Evolutionary conservation across 805 yeast genomes (phyloP).

Genomic region (Saturnispora besseyi): DNA sequence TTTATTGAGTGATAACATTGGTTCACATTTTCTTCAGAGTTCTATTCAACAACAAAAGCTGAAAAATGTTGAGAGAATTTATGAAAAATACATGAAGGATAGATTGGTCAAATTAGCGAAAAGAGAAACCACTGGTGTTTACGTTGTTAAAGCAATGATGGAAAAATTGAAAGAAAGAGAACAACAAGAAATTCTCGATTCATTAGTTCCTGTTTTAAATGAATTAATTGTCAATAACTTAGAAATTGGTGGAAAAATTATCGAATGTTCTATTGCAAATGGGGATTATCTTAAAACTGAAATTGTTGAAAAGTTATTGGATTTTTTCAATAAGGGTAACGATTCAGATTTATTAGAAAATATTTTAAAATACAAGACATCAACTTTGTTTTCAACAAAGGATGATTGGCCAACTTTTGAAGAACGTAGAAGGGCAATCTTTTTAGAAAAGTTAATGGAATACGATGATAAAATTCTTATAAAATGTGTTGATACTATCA

Average conservation of each 20-base stretch:
- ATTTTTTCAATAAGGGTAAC: conserved; percentile 31
- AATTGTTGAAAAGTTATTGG: conserved; percentile 41
- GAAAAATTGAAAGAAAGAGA: conserved; percentile 55
- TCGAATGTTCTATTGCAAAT: conserved; percentile 55
- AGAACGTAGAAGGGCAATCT: conserved; percentile 70
- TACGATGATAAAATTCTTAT: conserved; percentile 55
- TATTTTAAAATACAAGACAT: conserved; percentile 50
- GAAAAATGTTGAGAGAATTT: conserved; percentile 63
- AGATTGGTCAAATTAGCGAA: conserved; percentile 65
- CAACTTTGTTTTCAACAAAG: conserved; percentile 72
- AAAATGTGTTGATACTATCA: conserved; percentile 49
- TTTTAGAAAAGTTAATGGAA: conserved; percentile 62
- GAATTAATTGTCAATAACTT: conserved; percentile 55
- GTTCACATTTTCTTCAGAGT: conserved; percentile 82
- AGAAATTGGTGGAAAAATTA: conserved; percentile 57
- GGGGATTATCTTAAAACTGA: conserved; percentile 52
- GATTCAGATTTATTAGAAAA: conserved; percentile 53
- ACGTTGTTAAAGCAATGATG: conserved; percentile 64
- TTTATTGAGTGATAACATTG: conserved; percentile 79
- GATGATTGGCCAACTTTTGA: conserved; percentile 92
- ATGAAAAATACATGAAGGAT: conserved; percentile 60
- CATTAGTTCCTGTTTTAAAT: conserved; percentile 57
- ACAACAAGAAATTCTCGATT: conserved; percentile 52
- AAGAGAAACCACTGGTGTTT: conserved; percentile 79
- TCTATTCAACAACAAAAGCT: conserved; percentile 56